Percentiles rank a stretch among this genome's conserved stretches.
Conservation (phyloP, 768 basidiomycete species). For the Leccinum ochraceum region DNA sequence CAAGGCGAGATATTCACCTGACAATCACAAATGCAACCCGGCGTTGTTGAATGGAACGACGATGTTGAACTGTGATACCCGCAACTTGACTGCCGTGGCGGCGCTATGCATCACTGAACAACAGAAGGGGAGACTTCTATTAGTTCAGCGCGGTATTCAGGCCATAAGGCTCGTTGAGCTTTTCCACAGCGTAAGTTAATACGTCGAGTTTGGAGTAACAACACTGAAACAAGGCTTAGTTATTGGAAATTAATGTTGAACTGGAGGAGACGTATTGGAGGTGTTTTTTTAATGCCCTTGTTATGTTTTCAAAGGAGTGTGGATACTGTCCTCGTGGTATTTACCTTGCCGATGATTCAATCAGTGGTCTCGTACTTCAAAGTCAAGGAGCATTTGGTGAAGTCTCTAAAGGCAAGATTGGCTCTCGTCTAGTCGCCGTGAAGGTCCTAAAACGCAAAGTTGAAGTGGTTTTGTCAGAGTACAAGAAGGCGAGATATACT, state of each 20-base stretch:
- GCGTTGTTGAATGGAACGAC: slow-evolving; percentile 17
- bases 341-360: slow-evolving; percentile 1
- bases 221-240: slow-evolving; percentile 13
- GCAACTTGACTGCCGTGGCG: slow-evolving; percentile 19
- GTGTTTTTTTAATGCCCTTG: slow-evolving; percentile 18
- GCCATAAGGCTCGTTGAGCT: slow-evolving; percentile 19
- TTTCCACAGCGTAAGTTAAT: slow-evolving; percentile 25
- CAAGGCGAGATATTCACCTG: slow-evolving; percentile 10
- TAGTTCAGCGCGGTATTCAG: neutral
- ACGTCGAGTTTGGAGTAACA: neutral
- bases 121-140: slow-evolving; percentile 4
- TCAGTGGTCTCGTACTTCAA: slow-evolving; percentile 9
- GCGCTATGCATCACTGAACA: slow-evolving; percentile 14
- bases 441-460: slow-evolving; percentile 16
- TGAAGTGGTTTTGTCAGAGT: neutral
- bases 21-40: slow-evolving; percentile 27
- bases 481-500: slow-evolving; percentile 20
- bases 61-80: slow-evolving; percentile 22
- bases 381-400: slow-evolving; percentile 23
- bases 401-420: slow-evolving; percentile 21
- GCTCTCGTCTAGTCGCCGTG: slow-evolving; percentile 30
- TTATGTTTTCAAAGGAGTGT: slow-evolving; percentile 21
- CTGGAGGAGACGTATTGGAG: slow-evolving; percentile 21
- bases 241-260: slow-evolving; percentile 22
- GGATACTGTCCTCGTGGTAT: slow-evolving; percentile 23